Evolutionary conservation across 139 green algal species (phyloP).

Genomic region (Haematococcus sp.): DNA sequence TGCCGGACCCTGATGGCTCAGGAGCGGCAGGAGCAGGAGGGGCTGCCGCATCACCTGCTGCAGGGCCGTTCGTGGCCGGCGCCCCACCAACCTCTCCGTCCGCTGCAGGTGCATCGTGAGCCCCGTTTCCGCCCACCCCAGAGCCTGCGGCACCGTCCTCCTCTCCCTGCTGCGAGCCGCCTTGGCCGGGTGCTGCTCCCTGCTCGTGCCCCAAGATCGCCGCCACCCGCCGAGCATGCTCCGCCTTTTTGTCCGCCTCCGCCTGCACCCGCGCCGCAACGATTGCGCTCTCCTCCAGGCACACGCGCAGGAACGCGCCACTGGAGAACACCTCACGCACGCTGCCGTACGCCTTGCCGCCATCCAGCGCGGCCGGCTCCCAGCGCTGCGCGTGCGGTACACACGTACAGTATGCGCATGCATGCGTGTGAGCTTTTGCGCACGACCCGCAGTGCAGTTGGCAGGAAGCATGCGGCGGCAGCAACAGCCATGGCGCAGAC

Average conservation of each 20-base stretch:
- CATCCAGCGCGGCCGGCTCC: background rate
- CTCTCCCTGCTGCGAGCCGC: too few species aligned
- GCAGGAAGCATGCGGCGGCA: too few species aligned
- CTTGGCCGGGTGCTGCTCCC: too few species aligned
- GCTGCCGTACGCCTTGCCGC: constrained; percentile 12
- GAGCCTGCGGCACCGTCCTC: too few species aligned
- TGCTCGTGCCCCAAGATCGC: too few species aligned
- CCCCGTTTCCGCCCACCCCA: too few species aligned
- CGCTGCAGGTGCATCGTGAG: too few species aligned
- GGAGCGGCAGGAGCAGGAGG: background rate
- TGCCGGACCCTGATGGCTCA: background rate
- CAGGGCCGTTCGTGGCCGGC: background rate
- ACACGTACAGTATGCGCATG: too few species aligned
- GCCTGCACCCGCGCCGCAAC: background rate
- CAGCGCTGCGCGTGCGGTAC: background rate
- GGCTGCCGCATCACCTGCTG: background rate
- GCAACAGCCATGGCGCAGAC: too few species aligned
- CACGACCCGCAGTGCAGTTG: too few species aligned
- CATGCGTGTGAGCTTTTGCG: too few species aligned
- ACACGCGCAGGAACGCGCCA: constrained; percentile 29
- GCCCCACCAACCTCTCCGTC: too few species aligned
- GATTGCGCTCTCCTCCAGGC: background rate
- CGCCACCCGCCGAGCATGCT: background rate
- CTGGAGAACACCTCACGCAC: constrained; percentile 26
- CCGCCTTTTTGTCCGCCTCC: background rate